Conservation (phyloP, 768 basidiomycete genomes). For the Stropharia rugosoannulata region DNA sequence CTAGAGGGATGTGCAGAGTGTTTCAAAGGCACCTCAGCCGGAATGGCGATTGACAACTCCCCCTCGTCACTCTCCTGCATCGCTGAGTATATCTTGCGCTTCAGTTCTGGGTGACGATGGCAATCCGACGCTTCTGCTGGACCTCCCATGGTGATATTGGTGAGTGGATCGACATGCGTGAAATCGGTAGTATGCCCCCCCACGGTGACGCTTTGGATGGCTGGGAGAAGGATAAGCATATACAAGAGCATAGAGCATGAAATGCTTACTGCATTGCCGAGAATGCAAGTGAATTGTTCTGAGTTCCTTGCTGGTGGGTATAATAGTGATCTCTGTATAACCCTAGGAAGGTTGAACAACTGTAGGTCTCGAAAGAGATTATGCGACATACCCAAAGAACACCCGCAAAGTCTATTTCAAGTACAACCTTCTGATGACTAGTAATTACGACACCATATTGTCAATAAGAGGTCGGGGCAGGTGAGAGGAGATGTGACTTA, state of each 20-base stretch:
- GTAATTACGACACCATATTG: constrained; percentile 52
- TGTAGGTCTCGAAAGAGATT: constrained; percentile 10
- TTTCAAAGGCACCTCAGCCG: constrained; percentile 65
- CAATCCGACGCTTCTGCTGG: constrained; percentile 66
- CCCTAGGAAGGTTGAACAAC: constrained; percentile 50
- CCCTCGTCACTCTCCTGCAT: constrained; percentile 92
- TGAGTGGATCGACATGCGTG: constrained; percentile 73
- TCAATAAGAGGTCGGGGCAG: constrained; percentile 32
- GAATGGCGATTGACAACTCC: constrained; percentile 88
- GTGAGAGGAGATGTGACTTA: constrained; percentile 53
- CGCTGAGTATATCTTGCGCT: constrained; percentile 88
- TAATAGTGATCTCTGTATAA: constrained; percentile 89
- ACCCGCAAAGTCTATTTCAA: constrained; percentile 92
- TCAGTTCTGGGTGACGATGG: constrained; percentile 89
- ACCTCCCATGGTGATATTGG: constrained; percentile 56
- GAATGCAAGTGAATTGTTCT: constrained; percentile 86
- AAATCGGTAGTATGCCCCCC: constrained; percentile 74
- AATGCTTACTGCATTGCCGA: constrained; percentile 76
- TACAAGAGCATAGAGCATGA: not conserved
- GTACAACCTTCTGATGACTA: constrained; percentile 94
- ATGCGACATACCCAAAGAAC: constrained; percentile 66
- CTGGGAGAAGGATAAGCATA: constrained; percentile 33
- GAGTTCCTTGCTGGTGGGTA: constrained; percentile 78
- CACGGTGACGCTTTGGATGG: constrained; percentile 72
- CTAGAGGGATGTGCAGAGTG: constrained; percentile 51